Evolutionary conservation across 345 rosid species (phyloP), one percentile per base, ranked within the genome.

Genomic region (Noccaea bulbosa): DNA sequence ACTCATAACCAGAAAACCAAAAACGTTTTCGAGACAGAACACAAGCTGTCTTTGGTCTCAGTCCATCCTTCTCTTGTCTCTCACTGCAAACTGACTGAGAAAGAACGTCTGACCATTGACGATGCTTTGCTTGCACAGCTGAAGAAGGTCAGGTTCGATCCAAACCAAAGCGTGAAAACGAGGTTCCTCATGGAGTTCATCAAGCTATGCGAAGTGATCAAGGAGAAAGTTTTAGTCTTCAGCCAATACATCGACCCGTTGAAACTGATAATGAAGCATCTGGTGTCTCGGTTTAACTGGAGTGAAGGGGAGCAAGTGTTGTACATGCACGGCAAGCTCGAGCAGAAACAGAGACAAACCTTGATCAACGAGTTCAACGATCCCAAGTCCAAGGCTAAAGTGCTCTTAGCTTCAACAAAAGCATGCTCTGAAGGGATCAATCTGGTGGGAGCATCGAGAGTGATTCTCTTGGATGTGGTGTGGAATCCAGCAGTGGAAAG

Each of bases 401-500:
- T 91, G 50, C 15, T 91, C 70, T 81, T 88, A 54, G 95, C 95
- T 53, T 88, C 95, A 2, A 87, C 79, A 4, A 83, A 58, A 65
- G 93, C 96, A 11, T 91, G 93, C 64, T 82, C 82, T 4, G 93
- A 87, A 75, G 91, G 96, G 12, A 88, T 87, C 41, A 91, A 70
- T 71, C 82, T 91, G 1, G 86, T 88, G 1, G 95, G 95, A 15
- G 95, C 91, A 33, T 91, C 97, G 0, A 81, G 93, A 71, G 91
- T 88, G 11, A 75, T 91, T 9, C 77, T 87, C 14, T 75, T 91
- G 14, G 95, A 88, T 38, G 91, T 87, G 15, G 83, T 81, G 32
- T 88, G 93, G 95, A 91, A 91, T 46, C 97, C 93, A 0, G 79
- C 91, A 1, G 93, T 88, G 0, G 95, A 83, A 55, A 84, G 88